Evolutionary conservation across 2,329 filamentous ascomycete genomes (phyloP).

Genomic region (Thelonectria discophora): DNA sequence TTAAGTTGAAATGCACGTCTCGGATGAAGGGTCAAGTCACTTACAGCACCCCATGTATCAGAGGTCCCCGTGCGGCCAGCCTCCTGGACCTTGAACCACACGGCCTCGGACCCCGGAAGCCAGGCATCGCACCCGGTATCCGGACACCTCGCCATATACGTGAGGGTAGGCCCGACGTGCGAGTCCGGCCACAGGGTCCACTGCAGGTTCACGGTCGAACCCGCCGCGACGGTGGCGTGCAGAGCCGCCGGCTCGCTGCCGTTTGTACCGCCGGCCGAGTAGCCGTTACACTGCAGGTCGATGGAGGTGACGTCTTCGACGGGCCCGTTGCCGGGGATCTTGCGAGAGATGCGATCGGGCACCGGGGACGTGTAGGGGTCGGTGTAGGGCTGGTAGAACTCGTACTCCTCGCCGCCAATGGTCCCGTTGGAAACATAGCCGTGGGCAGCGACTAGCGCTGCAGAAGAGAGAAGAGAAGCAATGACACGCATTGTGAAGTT

Average conservation of each 20-base stretch:
- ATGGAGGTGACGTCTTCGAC: conserved; percentile 61
- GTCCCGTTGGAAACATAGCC: conserved; percentile 58
- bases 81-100: conserved; percentile 67
- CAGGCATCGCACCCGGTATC: conserved; percentile 60
- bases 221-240: conserved; percentile 62
- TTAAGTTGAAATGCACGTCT: conserved; percentile 8
- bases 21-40: conserved; percentile 18
- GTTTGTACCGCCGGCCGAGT: conserved; percentile 55
- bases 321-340: conserved; percentile 66
- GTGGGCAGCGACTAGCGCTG: conserved; percentile 56
- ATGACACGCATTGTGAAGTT: conserved; percentile 35
- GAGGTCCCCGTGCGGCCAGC: conserved; percentile 59
- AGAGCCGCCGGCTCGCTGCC: conserved; percentile 63
- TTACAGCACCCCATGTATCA: conserved; percentile 57
- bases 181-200: conserved; percentile 64
- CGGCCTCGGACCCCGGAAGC: conserved; percentile 56
- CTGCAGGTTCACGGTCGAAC: conserved; percentile 60
- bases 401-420: conserved; percentile 50
- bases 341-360: conserved; percentile 64
- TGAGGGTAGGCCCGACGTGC: conserved; percentile 64
- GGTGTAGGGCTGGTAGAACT: conserved; percentile 50
- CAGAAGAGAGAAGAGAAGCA: conserved; percentile 43
- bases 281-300: conserved; percentile 66
- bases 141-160: conserved; percentile 68
- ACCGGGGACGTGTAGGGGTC: conserved; percentile 56